A percentile compares a stretch with the other conserved stretches of the same genome.
phyloP scores from a whole-genome alignment of 2,329 filamentous ascomycete species.

The Penicillium sp. region DNA sequence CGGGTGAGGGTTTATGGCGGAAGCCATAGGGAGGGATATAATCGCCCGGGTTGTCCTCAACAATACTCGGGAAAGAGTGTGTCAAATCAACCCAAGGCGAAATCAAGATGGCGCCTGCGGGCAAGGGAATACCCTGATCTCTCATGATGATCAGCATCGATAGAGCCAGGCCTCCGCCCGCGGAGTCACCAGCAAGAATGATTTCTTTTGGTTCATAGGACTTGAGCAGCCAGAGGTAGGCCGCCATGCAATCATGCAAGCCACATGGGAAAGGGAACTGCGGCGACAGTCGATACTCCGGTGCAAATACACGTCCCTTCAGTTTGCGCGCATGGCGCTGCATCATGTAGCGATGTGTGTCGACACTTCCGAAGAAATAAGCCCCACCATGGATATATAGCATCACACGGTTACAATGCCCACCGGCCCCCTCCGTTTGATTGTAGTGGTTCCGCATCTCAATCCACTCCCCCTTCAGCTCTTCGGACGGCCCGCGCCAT shows the following conservation, averaged over 20 bases:
- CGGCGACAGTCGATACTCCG: slow-evolving; percentile 80
- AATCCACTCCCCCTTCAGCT: slow-evolving; percentile 85
- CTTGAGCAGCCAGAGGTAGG: slow-evolving; percentile 78
- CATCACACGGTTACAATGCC: slow-evolving; percentile 69
- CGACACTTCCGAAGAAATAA: slow-evolving; percentile 93
- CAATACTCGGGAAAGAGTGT: slow-evolving; percentile 91
- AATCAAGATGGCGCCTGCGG: slow-evolving; percentile 84
- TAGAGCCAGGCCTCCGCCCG: slow-evolving; percentile 85
- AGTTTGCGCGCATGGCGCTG: slow-evolving; percentile 93
- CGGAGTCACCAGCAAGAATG: slow-evolving; percentile 85
- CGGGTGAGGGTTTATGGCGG: slow-evolving; percentile 78
- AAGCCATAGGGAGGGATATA: slow-evolving; percentile 89
- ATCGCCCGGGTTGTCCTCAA: slow-evolving; percentile 68
- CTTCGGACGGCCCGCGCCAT: slow-evolving; percentile 67
- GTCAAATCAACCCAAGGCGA: slow-evolving; percentile 96
- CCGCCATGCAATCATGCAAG: slow-evolving; percentile 81
- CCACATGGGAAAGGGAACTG: slow-evolving; percentile 96
- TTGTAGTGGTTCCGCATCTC: slow-evolving; percentile 85
- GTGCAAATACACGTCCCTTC: slow-evolving; percentile 82
- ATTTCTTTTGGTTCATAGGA: slow-evolving; percentile 77
- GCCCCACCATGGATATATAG: slow-evolving; percentile 92
- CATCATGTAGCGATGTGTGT: slow-evolving; percentile 97
- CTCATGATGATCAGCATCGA: slow-evolving; percentile 75
- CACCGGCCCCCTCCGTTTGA: slow-evolving; percentile 63
- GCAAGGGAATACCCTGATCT: slow-evolving; percentile 77